Percentiles rank a stretch among this genome's conserved stretches.
Conservation (phyloP, 2,329 filamentous ascomycete genomes). For the Diaporthe humulicola region DNA sequence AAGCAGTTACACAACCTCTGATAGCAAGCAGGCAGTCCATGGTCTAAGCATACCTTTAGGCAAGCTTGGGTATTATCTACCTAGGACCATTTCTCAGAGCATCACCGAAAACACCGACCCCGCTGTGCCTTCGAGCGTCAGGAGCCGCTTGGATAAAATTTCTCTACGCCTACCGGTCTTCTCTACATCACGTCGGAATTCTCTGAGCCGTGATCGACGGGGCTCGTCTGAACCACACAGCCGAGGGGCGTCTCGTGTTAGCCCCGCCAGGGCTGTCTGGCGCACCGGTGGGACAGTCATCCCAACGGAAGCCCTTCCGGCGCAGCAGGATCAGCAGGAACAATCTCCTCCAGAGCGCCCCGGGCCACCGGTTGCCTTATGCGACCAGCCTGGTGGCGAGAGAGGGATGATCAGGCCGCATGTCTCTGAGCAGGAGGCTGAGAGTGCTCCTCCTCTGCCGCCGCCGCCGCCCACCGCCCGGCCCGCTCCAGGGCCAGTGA, state of each 20-base stretch:
- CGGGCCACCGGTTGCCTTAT: background rate
- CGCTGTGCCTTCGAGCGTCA: conserved; percentile 46
- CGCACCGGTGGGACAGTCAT: conserved; percentile 58
- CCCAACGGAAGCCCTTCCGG: conserved; percentile 25
- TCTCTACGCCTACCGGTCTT: conserved; percentile 41
- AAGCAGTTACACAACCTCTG: background rate
- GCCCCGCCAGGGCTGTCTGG: conserved; percentile 49
- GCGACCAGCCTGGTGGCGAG: background rate
- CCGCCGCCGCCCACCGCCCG: background rate
- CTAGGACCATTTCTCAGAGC: conserved; percentile 71
- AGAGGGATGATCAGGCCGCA: conserved; percentile 2
- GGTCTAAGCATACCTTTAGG: conserved; percentile 85
- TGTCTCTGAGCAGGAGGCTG: background rate
- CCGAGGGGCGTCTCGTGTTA: conserved; percentile 40
- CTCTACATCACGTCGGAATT: conserved; percentile 37
- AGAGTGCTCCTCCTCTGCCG: background rate
- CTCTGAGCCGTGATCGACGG: conserved; percentile 28
- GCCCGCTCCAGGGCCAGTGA: conserved; percentile 41
- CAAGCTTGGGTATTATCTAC: conserved; percentile 74
- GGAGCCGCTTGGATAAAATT: conserved; percentile 48
- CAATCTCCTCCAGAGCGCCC: background rate
- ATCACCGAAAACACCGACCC: conserved; percentile 43
- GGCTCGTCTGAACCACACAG: conserved; percentile 27
- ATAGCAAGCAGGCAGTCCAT: conserved; percentile 73
- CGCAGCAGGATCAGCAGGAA: conserved; percentile 4